phyloP scores from a whole-genome alignment of 148 eudicot species.

The Polygonum aviculare region DNA sequence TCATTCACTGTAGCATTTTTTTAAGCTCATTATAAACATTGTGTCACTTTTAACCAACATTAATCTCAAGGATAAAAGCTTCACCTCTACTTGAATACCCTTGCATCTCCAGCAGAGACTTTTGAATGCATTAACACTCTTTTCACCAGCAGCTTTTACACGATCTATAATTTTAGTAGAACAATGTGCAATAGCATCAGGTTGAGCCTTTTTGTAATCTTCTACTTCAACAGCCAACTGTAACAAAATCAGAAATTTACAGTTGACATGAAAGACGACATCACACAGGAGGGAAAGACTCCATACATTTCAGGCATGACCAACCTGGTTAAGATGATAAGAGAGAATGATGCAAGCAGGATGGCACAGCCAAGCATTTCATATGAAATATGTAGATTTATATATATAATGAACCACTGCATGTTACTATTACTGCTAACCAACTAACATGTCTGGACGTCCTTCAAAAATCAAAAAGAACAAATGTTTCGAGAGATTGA shows the following conservation, averaged over 20 bases:
- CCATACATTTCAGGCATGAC: background rate
- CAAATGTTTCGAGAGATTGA: background rate
- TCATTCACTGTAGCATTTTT: background rate
- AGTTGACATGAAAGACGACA: background rate
- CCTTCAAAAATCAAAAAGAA: background rate
- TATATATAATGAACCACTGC: background rate
- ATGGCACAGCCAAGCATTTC: background rate
- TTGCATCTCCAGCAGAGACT: constrained; percentile 91
- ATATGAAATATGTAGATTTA: background rate
- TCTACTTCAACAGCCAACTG: constrained; percentile 79
- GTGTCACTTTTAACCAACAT: background rate
- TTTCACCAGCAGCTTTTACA: constrained; percentile 87
- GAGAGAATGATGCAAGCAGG: background rate
- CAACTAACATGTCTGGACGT: background rate
- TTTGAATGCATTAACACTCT: constrained; percentile 78
- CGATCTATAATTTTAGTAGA: constrained; percentile 84
- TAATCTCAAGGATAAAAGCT: background rate
- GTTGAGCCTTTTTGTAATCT: constrained; percentile 72
- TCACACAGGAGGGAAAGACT: background rate
- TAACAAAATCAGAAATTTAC: constrained; percentile 1
- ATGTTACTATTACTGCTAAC: background rate
- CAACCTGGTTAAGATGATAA: background rate
- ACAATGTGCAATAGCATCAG: constrained; percentile 96
- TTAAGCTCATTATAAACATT: background rate
- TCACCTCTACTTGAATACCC: constrained; percentile 94